phyloP scores from a whole-genome alignment of 371 early-diverging fungal genomes.

The Sanchytrium tribonematis region DNA sequence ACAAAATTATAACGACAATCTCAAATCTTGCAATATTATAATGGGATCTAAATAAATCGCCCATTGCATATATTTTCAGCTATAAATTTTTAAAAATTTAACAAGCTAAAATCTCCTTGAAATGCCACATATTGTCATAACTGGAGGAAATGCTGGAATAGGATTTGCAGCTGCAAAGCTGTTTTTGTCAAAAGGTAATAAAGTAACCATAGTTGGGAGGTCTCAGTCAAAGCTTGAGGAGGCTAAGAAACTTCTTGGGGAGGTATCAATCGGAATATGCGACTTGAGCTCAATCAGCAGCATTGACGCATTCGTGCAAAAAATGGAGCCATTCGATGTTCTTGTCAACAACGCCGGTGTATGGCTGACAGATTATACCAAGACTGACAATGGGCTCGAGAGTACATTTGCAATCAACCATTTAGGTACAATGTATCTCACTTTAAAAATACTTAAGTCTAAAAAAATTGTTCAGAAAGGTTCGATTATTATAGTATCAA shows the following conservation, averaged over 20 bases:
- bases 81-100: too few relatives aligned
- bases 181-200: background rate
- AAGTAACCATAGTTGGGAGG: background rate
- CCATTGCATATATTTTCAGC: too few relatives aligned
- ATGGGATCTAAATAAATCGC: too few relatives aligned
- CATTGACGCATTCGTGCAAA: background rate
- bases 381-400: background rate
- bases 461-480: background rate
- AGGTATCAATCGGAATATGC: background rate
- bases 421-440: background rate
- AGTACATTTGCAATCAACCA: background rate
- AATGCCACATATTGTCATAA: background rate
- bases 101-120: too few relatives aligned
- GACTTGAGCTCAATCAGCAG: background rate
- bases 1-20: too few relatives aligned
- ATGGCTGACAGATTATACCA: background rate
- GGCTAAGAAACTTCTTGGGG: background rate
- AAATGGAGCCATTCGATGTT: background rate
- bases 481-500: background rate
- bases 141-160: background rate
- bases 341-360: background rate
- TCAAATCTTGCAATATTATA: too few relatives aligned
- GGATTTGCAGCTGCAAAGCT: background rate
- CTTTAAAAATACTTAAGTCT: background rate
- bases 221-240: background rate